Evolutionary conservation across 2,329 filamentous ascomycete species (phyloP).

Genomic region (Aschersonia sp.): DNA sequence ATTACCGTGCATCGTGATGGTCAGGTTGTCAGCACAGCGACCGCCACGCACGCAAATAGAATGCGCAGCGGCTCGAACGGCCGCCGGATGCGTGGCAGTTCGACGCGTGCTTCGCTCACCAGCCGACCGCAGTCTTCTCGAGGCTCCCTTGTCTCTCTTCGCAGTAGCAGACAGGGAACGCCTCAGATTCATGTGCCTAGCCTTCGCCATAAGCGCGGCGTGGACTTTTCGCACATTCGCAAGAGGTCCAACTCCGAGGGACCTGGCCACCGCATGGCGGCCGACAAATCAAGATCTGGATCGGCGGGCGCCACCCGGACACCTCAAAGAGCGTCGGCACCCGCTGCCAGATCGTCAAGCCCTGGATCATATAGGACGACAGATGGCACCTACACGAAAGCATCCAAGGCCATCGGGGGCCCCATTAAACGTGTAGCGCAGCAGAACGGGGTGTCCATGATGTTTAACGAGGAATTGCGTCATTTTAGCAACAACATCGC

Average conservation of each 20-base stretch:
- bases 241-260: constrained; percentile 20
- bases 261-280: constrained; percentile 4
- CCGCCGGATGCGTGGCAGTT: constrained; percentile 15
- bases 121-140: constrained; percentile 18
- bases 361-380: constrained; percentile 14
- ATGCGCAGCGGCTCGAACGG: constrained; percentile 20
- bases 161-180: constrained; percentile 28
- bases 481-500: constrained; percentile 77
- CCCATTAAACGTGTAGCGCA: constrained; percentile 3
- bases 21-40: constrained; percentile 12
- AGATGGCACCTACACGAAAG: constrained; percentile 12
- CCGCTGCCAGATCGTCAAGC: constrained; percentile 10
- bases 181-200: constrained; percentile 25
- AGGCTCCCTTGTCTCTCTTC: constrained; percentile 35
- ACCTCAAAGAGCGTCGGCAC: constrained; percentile 8
- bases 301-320: constrained; percentile 7
- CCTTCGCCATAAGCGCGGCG: constrained; percentile 34
- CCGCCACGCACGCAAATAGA: constrained; percentile 14
- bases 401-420: constrained; percentile 6
- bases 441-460: constrained; percentile 14
- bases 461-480: constrained; percentile 59
- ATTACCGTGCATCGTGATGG: constrained; percentile 51
- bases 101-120: constrained; percentile 13
- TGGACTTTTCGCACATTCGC: constrained; percentile 38
- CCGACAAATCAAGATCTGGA: constrained; percentile 7